These are phyloP conservation scores for Adansonia rubrostipa DNA, from an alignment of 441 rosid genomes.

Conservation along the genomic window DNA sequence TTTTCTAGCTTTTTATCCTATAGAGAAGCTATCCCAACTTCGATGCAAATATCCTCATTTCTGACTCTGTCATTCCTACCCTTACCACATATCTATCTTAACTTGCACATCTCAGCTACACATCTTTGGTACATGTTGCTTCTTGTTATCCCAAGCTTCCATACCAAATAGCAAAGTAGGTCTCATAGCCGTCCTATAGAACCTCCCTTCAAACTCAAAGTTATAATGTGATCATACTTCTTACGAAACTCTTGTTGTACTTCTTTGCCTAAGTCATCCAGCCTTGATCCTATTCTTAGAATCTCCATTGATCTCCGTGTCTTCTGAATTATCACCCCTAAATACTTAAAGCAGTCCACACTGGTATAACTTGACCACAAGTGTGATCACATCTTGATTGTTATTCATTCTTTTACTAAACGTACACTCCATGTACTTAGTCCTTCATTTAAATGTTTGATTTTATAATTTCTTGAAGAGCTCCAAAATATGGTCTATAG, in stretches of 20 bases:
- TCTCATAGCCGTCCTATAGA: background rate
- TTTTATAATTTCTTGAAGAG: background rate
- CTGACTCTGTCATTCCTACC: background rate
- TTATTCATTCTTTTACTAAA: background rate
- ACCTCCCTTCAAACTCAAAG: background rate
- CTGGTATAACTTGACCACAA: background rate
- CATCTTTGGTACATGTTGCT: background rate
- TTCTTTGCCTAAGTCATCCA: background rate
- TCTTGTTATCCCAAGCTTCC: background rate
- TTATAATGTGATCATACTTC: background rate
- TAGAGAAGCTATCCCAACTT: too few relatives aligned
- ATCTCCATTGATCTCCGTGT: background rate
- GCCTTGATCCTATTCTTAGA: background rate
- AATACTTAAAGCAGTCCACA: background rate
- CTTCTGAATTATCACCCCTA: constrained; percentile 5
- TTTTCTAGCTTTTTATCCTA: too few relatives aligned
- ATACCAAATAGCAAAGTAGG: background rate
- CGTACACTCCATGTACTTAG: background rate
- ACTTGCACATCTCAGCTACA: background rate
- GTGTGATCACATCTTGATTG: background rate
- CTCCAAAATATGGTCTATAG: background rate
- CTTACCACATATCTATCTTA: background rate
- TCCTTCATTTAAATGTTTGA: background rate
- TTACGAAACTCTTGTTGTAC: background rate
- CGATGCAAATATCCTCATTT: background rate